Conservation (phyloP, 2,329 filamentous ascomycete genomes). For the Chaetomium sp. region DNA sequence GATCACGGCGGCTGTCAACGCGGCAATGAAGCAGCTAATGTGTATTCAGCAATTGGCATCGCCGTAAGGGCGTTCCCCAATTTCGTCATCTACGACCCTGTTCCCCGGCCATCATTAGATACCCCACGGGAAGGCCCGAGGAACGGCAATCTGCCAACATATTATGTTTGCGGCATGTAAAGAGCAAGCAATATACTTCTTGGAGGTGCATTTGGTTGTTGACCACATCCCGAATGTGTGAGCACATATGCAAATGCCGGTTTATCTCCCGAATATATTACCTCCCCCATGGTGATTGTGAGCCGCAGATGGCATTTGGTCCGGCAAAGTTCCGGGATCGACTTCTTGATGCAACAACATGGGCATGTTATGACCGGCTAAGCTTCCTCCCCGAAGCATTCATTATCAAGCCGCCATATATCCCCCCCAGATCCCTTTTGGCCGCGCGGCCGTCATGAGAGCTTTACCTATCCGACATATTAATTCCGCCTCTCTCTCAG, state of each 20-base stretch:
- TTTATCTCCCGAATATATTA: not conserved
- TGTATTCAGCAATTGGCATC: no score
- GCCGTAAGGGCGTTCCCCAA: no score
- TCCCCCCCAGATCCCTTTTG: not conserved
- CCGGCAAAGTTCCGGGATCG: conserved; percentile 8
- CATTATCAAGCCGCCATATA: conserved; percentile 5
- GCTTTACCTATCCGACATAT: not conserved
- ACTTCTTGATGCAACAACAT: not conserved
- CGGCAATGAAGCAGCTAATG: no score
- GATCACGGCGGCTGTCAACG: no score
- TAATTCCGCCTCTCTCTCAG: not conserved
- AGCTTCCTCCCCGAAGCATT: conserved; percentile 1
- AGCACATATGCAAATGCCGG: not conserved
- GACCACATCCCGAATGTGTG: not conserved
- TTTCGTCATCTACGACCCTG: no score
- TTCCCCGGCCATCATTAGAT: no score
- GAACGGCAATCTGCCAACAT: not conserved
- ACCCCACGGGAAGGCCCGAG: no score
- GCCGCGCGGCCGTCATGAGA: conserved; percentile 2
- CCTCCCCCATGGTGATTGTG: not conserved
- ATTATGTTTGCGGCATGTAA: not conserved
- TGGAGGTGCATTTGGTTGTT: not conserved
- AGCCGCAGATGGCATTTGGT: not conserved
- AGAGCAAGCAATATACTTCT: not conserved
- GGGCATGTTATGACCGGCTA: conserved; percentile 10